Evolutionary conservation across 2,329 filamentous ascomycete genomes (phyloP).

Genomic region (Drechslerella stenobrocha): DNA sequence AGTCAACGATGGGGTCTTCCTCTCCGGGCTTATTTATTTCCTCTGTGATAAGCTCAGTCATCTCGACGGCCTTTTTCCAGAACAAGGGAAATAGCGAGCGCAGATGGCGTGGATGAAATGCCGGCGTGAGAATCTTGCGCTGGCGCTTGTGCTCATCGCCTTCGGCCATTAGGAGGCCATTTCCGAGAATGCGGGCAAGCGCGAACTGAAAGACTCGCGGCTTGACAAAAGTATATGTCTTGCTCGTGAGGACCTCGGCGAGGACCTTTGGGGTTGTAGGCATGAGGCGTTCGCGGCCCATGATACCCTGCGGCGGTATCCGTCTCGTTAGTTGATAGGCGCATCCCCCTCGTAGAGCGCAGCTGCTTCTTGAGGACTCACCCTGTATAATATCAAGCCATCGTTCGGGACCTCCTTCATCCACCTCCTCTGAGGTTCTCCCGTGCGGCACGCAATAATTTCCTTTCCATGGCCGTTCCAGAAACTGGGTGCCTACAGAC

Average conservation of each 20-base stretch:
- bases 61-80: conserved; percentile 74
- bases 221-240: conserved; percentile 71
- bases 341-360: neutral
- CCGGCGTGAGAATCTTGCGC: conserved; percentile 76
- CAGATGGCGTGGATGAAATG: conserved; percentile 82
- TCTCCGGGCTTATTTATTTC: conserved; percentile 56
- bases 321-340: neutral
- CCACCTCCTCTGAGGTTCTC: conserved; percentile 57
- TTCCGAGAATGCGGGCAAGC: conserved; percentile 68
- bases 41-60: conserved; percentile 65
- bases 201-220: conserved; percentile 62
- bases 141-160: conserved; percentile 84
- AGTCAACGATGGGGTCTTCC: conserved; percentile 60
- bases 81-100: conserved; percentile 78
- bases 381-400: conserved; percentile 69
- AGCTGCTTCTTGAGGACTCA: neutral
- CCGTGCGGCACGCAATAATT: conserved; percentile 30
- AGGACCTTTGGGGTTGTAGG: conserved; percentile 67
- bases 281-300: conserved; percentile 68
- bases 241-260: conserved; percentile 70
- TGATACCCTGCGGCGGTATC: conserved; percentile 56
- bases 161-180: conserved; percentile 73
- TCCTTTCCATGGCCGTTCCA: conserved; percentile 36
- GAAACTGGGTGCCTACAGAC: conserved; percentile 26
- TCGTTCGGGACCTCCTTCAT: conserved; percentile 66